Conservation (phyloP, 306 rosid species). For the Glycine soja region DNA sequence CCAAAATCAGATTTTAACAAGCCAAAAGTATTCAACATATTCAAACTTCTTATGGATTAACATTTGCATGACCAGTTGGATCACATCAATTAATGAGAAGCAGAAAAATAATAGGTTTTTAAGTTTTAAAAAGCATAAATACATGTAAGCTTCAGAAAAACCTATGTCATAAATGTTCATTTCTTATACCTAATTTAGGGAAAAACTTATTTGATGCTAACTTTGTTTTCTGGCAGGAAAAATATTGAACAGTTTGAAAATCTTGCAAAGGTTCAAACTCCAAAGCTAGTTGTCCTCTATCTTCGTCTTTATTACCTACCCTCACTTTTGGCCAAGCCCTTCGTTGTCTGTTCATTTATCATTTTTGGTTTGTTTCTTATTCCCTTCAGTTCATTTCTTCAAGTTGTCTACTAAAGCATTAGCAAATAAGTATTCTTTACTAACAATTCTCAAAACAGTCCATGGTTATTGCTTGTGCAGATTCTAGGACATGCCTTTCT, state of each 20-base stretch:
- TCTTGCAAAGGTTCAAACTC: slow-evolving; percentile 83
- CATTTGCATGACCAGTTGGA: too few species aligned
- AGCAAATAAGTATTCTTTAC: slow-evolving; percentile 40
- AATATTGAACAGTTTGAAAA: slow-evolving; percentile 69
- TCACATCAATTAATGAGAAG: too few species aligned
- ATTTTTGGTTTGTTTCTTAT: slow-evolving; percentile 24
- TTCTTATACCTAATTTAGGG: slow-evolving; percentile 30
- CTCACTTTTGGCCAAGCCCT: background rate
- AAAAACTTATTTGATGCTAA: slow-evolving; percentile 35
- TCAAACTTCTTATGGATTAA: too few species aligned
- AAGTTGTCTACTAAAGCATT: slow-evolving; percentile 20
- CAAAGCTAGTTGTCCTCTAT: slow-evolving; percentile 63
- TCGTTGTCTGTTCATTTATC: slow-evolving; percentile 9
- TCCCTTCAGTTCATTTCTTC: slow-evolving; percentile 37
- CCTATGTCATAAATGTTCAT: slow-evolving; percentile 9
- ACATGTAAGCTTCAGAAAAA: slow-evolving; percentile 61
- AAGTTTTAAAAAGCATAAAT: slow-evolving; percentile 72
- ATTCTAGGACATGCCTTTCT: slow-evolving; percentile 95
- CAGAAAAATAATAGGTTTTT: slow-evolving; percentile 81
- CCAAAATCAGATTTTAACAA: slow-evolving; percentile 42
- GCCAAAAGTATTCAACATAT: too few species aligned
- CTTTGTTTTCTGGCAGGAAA: slow-evolving; percentile 61
- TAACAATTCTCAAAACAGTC: slow-evolving; percentile 76
- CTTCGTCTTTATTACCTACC: background rate
- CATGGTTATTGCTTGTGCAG: slow-evolving; percentile 98